Conservation (phyloP, 805 yeast species). For the Komagataella populi region DNA sequence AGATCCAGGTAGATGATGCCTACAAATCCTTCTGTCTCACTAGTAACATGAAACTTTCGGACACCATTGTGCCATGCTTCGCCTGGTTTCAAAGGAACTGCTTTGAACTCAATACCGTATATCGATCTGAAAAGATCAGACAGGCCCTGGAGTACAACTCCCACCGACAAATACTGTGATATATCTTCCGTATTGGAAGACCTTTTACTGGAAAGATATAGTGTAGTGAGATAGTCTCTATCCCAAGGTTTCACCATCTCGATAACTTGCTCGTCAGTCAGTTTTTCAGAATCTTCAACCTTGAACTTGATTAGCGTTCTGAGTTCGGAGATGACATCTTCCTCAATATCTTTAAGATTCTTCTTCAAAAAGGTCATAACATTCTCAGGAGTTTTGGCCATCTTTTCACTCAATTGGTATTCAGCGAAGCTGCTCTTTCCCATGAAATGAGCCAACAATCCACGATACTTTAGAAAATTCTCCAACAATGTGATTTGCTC, state of each 20-base stretch:
- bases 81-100: slow-evolving; percentile 47
- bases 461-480: slow-evolving; percentile 49
- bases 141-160: slow-evolving; percentile 75
- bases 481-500: slow-evolving; percentile 50
- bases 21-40: slow-evolving; percentile 45
- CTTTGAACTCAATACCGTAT: slow-evolving; percentile 67
- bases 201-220: slow-evolving; percentile 17
- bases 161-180: slow-evolving; percentile 68
- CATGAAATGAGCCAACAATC: slow-evolving; percentile 56
- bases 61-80: slow-evolving; percentile 89
- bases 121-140: slow-evolving; percentile 54
- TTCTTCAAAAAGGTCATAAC: slow-evolving; percentile 58
- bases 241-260: slow-evolving; percentile 77
- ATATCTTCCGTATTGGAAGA: slow-evolving; percentile 31
- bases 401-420: slow-evolving; percentile 77
- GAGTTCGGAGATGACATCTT: slow-evolving; percentile 48
- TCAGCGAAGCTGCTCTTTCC: slow-evolving; percentile 61
- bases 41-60: slow-evolving; percentile 63
- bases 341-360: slow-evolving; percentile 35
- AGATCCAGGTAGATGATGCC: slow-evolving; percentile 86
- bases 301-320: slow-evolving; percentile 25
- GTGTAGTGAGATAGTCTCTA: slow-evolving; percentile 43
- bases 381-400: slow-evolving; percentile 73
- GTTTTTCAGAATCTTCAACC: slow-evolving; percentile 6
- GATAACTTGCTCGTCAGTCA: slow-evolving; percentile 25